phyloP scores from a whole-genome alignment of 1,139 yeast genomes.

The Pichia sp. region DNA sequence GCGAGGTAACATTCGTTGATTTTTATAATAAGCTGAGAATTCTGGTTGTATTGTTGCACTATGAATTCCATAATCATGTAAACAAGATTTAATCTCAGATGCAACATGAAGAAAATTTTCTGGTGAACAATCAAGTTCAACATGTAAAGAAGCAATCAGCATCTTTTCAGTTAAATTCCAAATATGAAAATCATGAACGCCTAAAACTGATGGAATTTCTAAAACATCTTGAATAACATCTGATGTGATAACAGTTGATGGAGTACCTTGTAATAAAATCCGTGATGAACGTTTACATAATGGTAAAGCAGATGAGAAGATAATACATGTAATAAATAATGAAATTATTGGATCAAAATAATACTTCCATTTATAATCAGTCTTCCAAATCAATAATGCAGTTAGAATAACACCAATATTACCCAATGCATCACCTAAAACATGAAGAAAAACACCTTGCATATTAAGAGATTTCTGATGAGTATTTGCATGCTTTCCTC shows the following conservation, averaged over 20 bases:
- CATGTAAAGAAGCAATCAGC: conserved; percentile 83
- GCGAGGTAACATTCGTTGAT: conserved; percentile 25
- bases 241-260: conserved; percentile 71
- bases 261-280: conserved; percentile 89
- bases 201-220: conserved; percentile 64
- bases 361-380: conserved; percentile 81
- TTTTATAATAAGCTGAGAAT: conserved; percentile 35
- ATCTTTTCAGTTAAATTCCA: conserved; percentile 93
- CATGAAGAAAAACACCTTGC: conserved; percentile 96
- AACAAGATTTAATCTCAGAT: conserved; percentile 65
- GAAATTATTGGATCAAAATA: conserved; percentile 86
- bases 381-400: conserved; percentile 90
- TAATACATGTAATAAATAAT: conserved; percentile 76
- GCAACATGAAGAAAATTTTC: conserved; percentile 68
- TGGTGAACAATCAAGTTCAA: conserved; percentile 62
- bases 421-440: conserved; percentile 93
- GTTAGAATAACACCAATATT: conserved; percentile 88
- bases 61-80: conserved; percentile 82
- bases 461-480: conserved; percentile 67
- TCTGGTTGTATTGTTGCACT: conserved; percentile 97
- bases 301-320: conserved; percentile 88
- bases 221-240: conserved; percentile 64
- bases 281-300: conserved; percentile 81
- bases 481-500: not conserved
- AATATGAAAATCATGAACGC: conserved; percentile 91